phyloP scores from a whole-genome alignment of 768 basidiomycete genomes.

The Calocybe cyanea region DNA sequence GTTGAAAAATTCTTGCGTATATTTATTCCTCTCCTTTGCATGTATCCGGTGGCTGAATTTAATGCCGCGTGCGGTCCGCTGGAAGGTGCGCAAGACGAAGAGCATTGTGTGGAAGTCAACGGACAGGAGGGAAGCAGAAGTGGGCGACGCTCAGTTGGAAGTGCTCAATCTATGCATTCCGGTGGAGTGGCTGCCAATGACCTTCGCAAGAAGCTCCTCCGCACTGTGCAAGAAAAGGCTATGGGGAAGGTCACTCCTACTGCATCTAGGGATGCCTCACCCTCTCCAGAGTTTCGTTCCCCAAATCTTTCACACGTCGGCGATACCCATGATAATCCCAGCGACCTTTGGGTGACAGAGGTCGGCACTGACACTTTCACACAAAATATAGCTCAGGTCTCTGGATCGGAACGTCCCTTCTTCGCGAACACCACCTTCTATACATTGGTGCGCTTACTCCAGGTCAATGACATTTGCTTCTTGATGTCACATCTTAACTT shows the following conservation, averaged over 20 bases:
- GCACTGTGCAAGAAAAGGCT: slow-evolving; percentile 64
- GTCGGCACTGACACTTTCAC: slow-evolving; percentile 25
- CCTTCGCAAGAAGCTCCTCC: slow-evolving; percentile 75
- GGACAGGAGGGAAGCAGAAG: slow-evolving; percentile 33
- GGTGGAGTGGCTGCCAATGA: slow-evolving; percentile 59
- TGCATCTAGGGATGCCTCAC: slow-evolving; percentile 41
- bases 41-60: slow-evolving; percentile 62
- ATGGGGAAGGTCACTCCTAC: slow-evolving; percentile 30
- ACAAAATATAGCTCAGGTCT: slow-evolving; percentile 18
- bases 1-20: slow-evolving; percentile 83
- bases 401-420: slow-evolving; percentile 54
- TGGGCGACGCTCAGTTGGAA: slow-evolving; percentile 45
- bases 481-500: slow-evolving; percentile 10
- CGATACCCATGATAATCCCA: slow-evolving; percentile 26
- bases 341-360: slow-evolving; percentile 64
- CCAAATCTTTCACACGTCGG: slow-evolving; percentile 24
- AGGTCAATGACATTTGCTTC: slow-evolving; percentile 53
- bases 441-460: slow-evolving; percentile 80
- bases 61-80: slow-evolving; percentile 58
- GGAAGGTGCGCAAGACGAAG: slow-evolving; percentile 44
- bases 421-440: slow-evolving; percentile 95
- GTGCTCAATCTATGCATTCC: slow-evolving; percentile 34
- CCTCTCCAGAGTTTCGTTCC: slow-evolving; percentile 31
- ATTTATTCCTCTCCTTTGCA: slow-evolving; percentile 83
- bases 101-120: slow-evolving; percentile 27